Base-by-base conservation (phyloP, 257 asterid genomes). In the Nicotiana knightiana region DNA sequence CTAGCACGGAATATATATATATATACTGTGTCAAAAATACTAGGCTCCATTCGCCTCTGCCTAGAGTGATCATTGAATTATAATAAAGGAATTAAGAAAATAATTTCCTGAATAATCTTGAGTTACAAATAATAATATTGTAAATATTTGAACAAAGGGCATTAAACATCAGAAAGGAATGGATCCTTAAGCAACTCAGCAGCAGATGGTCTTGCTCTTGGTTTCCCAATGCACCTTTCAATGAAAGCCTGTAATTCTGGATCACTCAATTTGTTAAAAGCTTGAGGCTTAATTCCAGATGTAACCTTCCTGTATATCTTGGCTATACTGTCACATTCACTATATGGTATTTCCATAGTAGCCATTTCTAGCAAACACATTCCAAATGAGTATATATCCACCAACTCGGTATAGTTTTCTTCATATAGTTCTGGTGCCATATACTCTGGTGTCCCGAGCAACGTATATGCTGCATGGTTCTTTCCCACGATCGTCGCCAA, bases 361-460 rank as follows among this genome's bases (percentile, higher is more conserved):
- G 76, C 88, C 88, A 85, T 82, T 82, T 85, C 88, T 18, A 85
- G 71, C 70, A 85, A 59, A 35, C 85, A 85, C 88, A 85, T 78
- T 15, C 88, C 88, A 35, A 85, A 85, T 9, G 88, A 82, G 68
- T 85, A 85, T 48, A 82, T 82, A 54, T 85, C 88, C 37, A 85
- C 85, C 4, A 85, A 70, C 81, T 85, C 88, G 24, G 81, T 85
- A 73, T 85, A 85, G 71, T 82, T 81, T 78, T 85, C 88, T 46
- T 85, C 88, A 30, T 78, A 85, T 28, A 85, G 84, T 33, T 85
- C 88, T 57, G 88, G 88, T 13, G 88, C 88, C 88, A 85, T 85
- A 26, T 82, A 85, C 64, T 82, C 88, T 9, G 88, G 88, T 63
- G 86, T 85, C 17, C 88, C 88, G 18, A 82, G 39, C 66, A 85